Evolutionary conservation across 2,329 filamentous ascomycete species (phyloP).

Genomic region (Talaromyces albobiverticillius): DNA sequence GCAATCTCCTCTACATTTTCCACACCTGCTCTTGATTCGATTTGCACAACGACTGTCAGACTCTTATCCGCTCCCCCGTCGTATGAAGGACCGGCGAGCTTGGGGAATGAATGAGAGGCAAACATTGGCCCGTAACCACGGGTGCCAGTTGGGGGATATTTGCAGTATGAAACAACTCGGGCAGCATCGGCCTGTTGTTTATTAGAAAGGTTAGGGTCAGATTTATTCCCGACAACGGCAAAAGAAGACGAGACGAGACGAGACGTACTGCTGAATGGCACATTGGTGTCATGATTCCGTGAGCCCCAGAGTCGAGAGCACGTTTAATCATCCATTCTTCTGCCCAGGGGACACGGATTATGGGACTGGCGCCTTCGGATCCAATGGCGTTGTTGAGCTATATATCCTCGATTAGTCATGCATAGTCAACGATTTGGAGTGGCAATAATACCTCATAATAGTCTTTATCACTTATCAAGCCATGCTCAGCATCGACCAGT

Average conservation of each 20-base stretch:
- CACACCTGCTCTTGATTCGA: conserved; percentile 41
- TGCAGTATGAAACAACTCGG: conserved; percentile 51
- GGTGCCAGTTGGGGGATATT: conserved; percentile 55
- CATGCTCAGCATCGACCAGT: conserved; percentile 14
- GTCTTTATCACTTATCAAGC: conserved; percentile 14
- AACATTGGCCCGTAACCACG: conserved; percentile 58
- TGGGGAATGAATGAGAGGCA: conserved; percentile 42
- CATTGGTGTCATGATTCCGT: conserved; percentile 51
- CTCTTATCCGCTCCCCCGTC: conserved; percentile 53
- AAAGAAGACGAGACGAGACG: conserved; percentile 25
- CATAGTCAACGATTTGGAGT: neutral
- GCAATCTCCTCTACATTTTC: conserved; percentile 45
- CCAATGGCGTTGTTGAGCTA: conserved; percentile 51
- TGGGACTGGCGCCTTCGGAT: conserved; percentile 40
- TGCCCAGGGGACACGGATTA: conserved; percentile 42
- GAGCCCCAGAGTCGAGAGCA: conserved; percentile 58
- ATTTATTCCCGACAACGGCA: too few species aligned
- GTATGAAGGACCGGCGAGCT: too few species aligned
- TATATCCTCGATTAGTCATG: conserved; percentile 22
- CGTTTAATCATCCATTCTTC: conserved; percentile 42
- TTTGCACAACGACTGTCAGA: conserved; percentile 49
- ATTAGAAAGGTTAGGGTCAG: conserved; percentile 46
- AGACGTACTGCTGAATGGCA: conserved; percentile 27
- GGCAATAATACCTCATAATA: conserved; percentile 10
- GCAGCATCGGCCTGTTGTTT: conserved; percentile 52